phyloP scores from a whole-genome alignment of 2,329 filamentous ascomycete species.

The Aspergillus sp. region DNA sequence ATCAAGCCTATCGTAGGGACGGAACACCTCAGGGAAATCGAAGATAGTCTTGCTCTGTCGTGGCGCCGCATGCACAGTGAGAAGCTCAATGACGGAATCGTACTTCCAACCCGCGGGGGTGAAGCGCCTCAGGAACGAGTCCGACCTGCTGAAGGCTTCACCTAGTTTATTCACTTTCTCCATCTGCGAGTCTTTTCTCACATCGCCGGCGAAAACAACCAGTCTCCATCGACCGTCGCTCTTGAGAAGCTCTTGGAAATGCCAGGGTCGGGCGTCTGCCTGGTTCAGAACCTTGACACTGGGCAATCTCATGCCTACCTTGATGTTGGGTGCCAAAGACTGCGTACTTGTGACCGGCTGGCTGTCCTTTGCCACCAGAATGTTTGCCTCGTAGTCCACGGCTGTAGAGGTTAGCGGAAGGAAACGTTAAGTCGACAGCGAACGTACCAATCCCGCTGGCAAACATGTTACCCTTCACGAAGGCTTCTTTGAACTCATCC shows the following conservation, averaged over 20 bases:
- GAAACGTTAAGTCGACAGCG: conserved; percentile 1
- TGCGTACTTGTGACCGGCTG: conserved; percentile 33
- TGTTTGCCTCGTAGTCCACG: conserved; percentile 58
- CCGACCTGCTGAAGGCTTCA: conserved; percentile 33
- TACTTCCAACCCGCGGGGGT: conserved; percentile 29
- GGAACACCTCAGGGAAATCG: conserved; percentile 7
- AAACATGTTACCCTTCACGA: conserved; percentile 60
- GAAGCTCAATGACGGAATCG: conserved; percentile 9
- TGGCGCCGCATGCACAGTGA: conserved; percentile 7
- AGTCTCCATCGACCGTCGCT: conserved; percentile 39
- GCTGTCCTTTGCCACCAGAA: conserved; percentile 55
- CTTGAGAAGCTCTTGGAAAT: conserved; percentile 34
- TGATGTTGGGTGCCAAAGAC: conserved; percentile 24
- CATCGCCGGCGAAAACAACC: conserved; percentile 47
- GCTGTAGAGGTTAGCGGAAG: conserved; percentile 19
- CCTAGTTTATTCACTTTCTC: conserved; percentile 50
- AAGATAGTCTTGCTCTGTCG: conserved; percentile 6
- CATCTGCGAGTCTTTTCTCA: conserved; percentile 19
- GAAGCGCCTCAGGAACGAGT: conserved; percentile 45
- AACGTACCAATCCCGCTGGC: conserved; percentile 50
- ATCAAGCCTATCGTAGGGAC: conserved; percentile 4
- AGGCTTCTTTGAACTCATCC: conserved; percentile 5
- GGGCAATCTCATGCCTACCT: conserved; percentile 34
- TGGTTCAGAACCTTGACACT: conserved; percentile 36
- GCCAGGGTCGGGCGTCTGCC: conserved; percentile 37